Base-by-base conservation (phyloP, 2,329 filamentous ascomycete species). In the Thelonectria discophora region DNA sequence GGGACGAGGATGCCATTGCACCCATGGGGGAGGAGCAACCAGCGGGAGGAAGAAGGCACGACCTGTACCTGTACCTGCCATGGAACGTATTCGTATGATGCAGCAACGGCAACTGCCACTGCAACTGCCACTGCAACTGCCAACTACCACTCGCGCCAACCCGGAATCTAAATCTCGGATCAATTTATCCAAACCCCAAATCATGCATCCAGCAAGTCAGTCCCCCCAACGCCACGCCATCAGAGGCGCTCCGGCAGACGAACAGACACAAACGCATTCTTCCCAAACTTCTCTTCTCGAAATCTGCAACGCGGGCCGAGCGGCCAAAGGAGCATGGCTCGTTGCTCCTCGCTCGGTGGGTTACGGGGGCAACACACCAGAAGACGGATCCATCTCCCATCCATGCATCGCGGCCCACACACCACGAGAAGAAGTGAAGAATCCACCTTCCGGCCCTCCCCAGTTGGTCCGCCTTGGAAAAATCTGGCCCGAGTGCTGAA, bases 321-420 rank as follows among this genome's bases (percentile, higher is more conserved):
- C 20, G 39, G 39, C 39, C 39, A 42, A 42, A 42, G n/a, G 4
- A 42, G 39, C 15, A 18, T 42, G 39, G 39, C 15, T 10, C 15
- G 21, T 24, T 9, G 39, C 39, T 42, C 17, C 17, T 42, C 7
- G 13, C 11, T n/a, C 15, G 4, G 17, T 37, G 42, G 42, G 42
- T 45, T 45, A 45, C 21, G 17, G 27, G 5, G 27, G 27, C 27
- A 30, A 30, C 27, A 24, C 21, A 24, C 21, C 21, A 24, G 21
- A 24, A 46, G 43, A 27, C 43, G 37, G 40, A 43, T 17, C 6
- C 59, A 56, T 7, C 17, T 3, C 5, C 45, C 32, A 27, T 55
- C n/a, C n/a, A n/a, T n/a, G n/a, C n/a, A n/a, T n/a, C n/a, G 9
- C 4, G 27, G 27, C 7, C 60, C 68, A 66, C 60, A 65, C 65